Percentiles rank a stretch among this genome's conserved stretches.
Evolutionary conservation across 2,329 filamentous ascomycete genomes (phyloP).

Genomic region (Neonectria neomacrospora): DNA sequence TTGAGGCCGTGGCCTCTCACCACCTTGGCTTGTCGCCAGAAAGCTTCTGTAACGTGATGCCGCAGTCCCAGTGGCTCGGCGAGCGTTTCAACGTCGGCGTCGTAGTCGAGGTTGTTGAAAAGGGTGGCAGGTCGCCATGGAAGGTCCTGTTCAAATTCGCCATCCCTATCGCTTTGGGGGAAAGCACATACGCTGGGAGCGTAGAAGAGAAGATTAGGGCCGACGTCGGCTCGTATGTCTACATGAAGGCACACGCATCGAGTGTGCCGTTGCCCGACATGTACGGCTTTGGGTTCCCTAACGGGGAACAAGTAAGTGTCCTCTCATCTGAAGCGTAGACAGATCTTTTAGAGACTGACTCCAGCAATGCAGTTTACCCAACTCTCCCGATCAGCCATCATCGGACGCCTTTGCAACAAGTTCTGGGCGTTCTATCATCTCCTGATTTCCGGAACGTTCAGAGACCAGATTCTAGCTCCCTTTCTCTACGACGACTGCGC

Average conservation of each 20-base stretch:
- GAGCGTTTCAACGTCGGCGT: conserved; percentile 12
- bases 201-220: conserved; percentile 15
- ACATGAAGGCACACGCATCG: not conserved
- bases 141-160: not conserved
- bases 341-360: not conserved
- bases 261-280: not conserved
- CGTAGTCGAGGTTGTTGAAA: not conserved
- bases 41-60: not conserved
- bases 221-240: not conserved
- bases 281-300: not conserved
- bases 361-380: not conserved
- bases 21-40: not conserved
- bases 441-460: not conserved
- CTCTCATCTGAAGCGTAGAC: not conserved
- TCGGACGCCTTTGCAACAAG: not conserved
- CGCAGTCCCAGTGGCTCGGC: not conserved
- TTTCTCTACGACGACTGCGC: not conserved
- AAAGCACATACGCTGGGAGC: not conserved
- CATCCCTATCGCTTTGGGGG: not conserved
- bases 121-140: rapidly evolving
- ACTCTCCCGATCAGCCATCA: not conserved
- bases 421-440: too few species aligned
- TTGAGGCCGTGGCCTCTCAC: not conserved
- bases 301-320: not conserved
- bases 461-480: not conserved